Conservation (phyloP, 257 asterid genomes). For the Mentha longifolia region DNA sequence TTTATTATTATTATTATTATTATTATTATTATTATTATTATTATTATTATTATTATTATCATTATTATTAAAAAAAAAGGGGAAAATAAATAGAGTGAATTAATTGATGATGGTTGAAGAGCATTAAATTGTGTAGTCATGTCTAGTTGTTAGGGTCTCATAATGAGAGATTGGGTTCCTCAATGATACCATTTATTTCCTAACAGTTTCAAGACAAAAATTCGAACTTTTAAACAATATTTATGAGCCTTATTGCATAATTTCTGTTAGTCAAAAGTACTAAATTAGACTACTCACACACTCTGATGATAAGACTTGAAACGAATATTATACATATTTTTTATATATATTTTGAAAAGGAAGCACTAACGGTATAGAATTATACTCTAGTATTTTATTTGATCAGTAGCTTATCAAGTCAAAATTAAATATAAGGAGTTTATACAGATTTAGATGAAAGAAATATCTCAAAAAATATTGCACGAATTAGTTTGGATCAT, state of each 20-base stretch:
- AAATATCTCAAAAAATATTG: too few relatives aligned
- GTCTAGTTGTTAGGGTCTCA: slow-evolving; percentile 44
- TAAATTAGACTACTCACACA: slow-evolving; percentile 1
- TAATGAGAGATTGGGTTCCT: slow-evolving; percentile 43
- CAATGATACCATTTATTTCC: slow-evolving; percentile 39
- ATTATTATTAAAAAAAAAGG: background rate
- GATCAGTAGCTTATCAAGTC: too few relatives aligned
- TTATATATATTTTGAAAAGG: background rate
- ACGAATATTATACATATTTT: background rate
- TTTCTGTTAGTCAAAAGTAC: background rate
- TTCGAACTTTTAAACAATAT: slow-evolving; percentile 24
- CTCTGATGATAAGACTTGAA: background rate
- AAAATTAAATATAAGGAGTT: too few relatives aligned
- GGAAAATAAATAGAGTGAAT: background rate
- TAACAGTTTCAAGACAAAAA: slow-evolving; percentile 44
- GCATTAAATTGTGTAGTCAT: slow-evolving; percentile 36
- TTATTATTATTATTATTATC: too few relatives aligned
- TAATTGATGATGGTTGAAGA: slow-evolving; percentile 23
- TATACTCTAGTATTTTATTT: too few relatives aligned
- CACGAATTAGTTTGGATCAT: background rate
- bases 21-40: too few relatives aligned
- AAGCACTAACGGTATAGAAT: too few relatives aligned
- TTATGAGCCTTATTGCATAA: slow-evolving; percentile 12
- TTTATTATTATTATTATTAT: too few relatives aligned
- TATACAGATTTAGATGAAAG: too few relatives aligned